Percentiles rank a stretch among this genome's conserved stretches.
Evolutionary conservation across 495 filamentous ascomycete species (phyloP).

Genomic region (Geopyxis carbonaria): DNA sequence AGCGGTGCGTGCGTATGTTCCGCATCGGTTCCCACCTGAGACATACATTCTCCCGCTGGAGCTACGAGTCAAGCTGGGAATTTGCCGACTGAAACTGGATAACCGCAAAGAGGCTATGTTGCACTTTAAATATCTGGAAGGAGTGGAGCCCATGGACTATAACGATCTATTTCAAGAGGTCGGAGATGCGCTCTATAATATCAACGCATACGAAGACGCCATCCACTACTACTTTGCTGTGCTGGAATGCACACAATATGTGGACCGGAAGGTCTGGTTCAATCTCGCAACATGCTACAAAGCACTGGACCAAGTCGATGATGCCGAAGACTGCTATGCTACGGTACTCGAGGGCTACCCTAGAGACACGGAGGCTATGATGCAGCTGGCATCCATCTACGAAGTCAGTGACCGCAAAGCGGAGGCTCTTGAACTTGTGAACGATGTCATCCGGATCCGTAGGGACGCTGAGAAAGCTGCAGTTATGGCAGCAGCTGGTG

Average conservation of each 20-base stretch:
- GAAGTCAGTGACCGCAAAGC: constrained; percentile 50
- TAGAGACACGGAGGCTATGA: constrained; percentile 50
- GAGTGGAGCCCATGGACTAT: constrained; percentile 36
- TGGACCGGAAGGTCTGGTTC: constrained; percentile 46
- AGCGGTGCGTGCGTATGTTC: constrained; percentile 35
- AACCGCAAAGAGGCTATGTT: constrained; percentile 62
- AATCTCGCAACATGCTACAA: constrained; percentile 59
- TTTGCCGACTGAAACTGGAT: constrained; percentile 56
- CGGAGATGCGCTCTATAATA: constrained; percentile 47
- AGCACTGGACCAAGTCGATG: constrained; percentile 39
- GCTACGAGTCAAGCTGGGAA: constrained; percentile 66
- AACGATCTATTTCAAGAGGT: constrained; percentile 60
- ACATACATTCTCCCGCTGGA: constrained; percentile 73
- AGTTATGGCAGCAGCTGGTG: constrained; percentile 20
- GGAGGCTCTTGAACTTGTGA: constrained; percentile 54
- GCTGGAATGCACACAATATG: constrained; percentile 37
- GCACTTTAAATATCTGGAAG: constrained; percentile 26
- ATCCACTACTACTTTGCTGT: constrained; percentile 58
- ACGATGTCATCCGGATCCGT: constrained; percentile 50
- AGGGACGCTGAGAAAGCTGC: constrained; percentile 28
- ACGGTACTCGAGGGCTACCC: constrained; percentile 51
- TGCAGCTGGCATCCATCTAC: constrained; percentile 63
- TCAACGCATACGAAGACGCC: constrained; percentile 41
- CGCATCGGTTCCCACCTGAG: constrained; percentile 35
- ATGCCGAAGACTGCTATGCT: constrained; percentile 60